Evolutionary conservation across 1,139 yeast genomes (phyloP), one percentile per base, ranked within the genome.

Genomic region (Hyphopichia pseudoburtonii): DNA sequence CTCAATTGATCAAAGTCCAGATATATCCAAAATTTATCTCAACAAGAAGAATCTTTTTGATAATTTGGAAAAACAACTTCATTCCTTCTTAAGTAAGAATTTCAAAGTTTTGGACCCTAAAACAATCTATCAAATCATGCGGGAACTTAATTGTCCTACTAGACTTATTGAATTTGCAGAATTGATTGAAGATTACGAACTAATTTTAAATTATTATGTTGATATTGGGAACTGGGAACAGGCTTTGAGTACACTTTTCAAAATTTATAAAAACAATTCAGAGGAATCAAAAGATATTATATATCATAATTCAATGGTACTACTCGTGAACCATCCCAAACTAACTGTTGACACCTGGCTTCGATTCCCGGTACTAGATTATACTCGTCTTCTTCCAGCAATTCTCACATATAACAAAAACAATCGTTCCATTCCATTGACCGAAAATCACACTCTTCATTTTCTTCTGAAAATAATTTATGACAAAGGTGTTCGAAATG

Each of bases 281-380:
- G 45, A 46, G 11, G 39, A 44, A 3, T 43, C 52, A 9, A 48
- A 47, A 1, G 69, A 70, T 1, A 56, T 78, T 8, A 73, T 85
- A 3, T 88, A 88, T 60, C 72, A 76, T 40, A 80, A 80, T 42
- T 72, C 97, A 0, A 80, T 85, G 0, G 80, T 81, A 0, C 58
- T 92, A 28, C 59, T 92, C 39, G 68, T 82, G 4, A 86, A 87
- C 49, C 62, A 76, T 8, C 92, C 99, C 0, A 66, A 66, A 26
- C 73, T 71, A 11, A 87, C 96, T 0, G 78, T 86, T 1, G 86
- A 84, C 31, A 73, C 86, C 0, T 92, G 97, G 97, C 73, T 86
- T 53, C 72, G 82, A 40, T 60, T 80, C 34, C 45, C 51, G 15
- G 59, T 55, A 14, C 40, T 77, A 10, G 75, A 85, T 38, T 80